phyloP scores from a whole-genome alignment of 176 grass and related monocot genomes.

The Triticum timopheevii region DNA sequence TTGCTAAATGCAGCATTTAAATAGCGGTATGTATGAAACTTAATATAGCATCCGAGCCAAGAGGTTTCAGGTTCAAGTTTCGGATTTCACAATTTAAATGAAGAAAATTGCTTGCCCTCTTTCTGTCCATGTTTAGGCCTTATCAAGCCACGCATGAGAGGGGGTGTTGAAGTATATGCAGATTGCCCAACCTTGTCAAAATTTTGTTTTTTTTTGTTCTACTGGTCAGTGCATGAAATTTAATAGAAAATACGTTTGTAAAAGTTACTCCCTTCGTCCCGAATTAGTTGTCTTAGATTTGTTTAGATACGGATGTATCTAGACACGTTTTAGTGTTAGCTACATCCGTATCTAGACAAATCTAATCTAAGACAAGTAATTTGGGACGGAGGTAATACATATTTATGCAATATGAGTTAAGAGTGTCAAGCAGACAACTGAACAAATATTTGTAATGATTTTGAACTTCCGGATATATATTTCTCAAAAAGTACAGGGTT shows the following conservation, averaged over 20 bases:
- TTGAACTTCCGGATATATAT: too few relatives aligned
- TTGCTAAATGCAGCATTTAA: constrained; percentile 15
- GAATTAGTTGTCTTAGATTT: too few relatives aligned
- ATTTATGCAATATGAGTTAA: constrained; percentile 10
- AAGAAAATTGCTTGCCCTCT: background rate
- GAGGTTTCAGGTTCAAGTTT: background rate
- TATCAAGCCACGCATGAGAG: background rate
- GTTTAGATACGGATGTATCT: too few relatives aligned
- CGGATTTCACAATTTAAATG: background rate
- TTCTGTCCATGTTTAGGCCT: background rate
- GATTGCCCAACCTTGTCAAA: background rate
- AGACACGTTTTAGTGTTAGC: too few relatives aligned
- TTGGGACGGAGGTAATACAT: background rate
- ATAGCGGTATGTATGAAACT: background rate
- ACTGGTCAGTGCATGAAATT: background rate
- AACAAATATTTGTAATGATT: background rate
- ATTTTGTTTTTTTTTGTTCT: background rate
- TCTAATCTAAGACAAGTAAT: too few relatives aligned
- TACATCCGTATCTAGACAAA: too few relatives aligned
- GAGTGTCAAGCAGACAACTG: background rate
- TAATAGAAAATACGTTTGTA: background rate
- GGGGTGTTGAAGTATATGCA: background rate
- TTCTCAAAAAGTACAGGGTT: too few relatives aligned
- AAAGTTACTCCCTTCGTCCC: background rate
- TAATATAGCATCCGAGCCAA: background rate